Percentiles rank a stretch among this genome's conserved stretches.
These are phyloP conservation scores for Syncephalis plumigaleata DNA, from an alignment of 371 early-diverging fungal species.

Conservation along the genomic window DNA sequence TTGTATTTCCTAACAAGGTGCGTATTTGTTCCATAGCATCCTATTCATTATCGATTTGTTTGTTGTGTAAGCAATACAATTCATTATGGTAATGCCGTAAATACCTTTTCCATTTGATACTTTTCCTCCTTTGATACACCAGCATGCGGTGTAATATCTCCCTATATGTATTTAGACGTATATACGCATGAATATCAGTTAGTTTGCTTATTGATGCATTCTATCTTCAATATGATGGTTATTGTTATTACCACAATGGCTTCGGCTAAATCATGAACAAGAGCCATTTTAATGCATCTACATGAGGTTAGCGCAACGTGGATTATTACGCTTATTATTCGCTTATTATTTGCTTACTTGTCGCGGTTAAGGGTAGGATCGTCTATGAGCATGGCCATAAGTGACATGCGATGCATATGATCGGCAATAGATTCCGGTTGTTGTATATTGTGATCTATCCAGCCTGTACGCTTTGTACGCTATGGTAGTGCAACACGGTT, in stretches of 20 bases:
- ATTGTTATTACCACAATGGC: constrained; percentile 40
- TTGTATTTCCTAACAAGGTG: constrained; percentile 31
- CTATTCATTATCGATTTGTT: constrained; percentile 7
- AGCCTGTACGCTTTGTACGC: constrained; percentile 85
- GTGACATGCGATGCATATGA: constrained; percentile 88
- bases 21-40: constrained; percentile 52
- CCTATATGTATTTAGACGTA: no score
- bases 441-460: constrained; percentile 52
- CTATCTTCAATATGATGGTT: background rate
- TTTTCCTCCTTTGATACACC: constrained; percentile 70
- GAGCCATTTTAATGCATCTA: constrained; percentile 71
- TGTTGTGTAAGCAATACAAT: background rate
- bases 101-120: constrained; percentile 42
- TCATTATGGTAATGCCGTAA: background rate
- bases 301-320: background rate
- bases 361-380: constrained; percentile 36
- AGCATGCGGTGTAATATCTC: constrained; percentile 79
- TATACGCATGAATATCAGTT: no score
- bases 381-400: constrained; percentile 65
- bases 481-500: constrained; percentile 9
- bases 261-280: constrained; percentile 87
- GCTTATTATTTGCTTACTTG: constrained; percentile 13
- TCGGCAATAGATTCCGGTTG: constrained; percentile 76
- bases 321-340: background rate
- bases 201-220: background rate